phyloP scores from a whole-genome alignment of 2,329 filamentous ascomycete species.

The Thielaviopsis cerberus region DNA sequence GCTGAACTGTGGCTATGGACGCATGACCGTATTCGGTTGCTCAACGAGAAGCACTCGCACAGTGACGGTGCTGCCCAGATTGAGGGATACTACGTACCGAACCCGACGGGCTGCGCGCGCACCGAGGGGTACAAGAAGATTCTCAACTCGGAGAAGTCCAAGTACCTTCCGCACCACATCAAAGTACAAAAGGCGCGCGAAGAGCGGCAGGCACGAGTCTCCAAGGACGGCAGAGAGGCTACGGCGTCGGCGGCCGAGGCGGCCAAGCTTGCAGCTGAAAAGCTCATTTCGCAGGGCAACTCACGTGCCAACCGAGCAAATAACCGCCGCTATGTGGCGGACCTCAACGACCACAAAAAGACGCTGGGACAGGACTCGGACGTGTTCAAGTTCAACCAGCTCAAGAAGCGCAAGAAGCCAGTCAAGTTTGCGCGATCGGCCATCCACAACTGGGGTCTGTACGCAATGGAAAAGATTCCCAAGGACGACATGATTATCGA shows the following conservation, averaged over 20 bases:
- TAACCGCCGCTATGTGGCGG: slow-evolving; percentile 82
- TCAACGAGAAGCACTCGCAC: slow-evolving; percentile 24
- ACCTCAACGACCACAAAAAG: slow-evolving; percentile 89
- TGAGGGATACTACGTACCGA: slow-evolving; percentile 63
- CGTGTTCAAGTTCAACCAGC: slow-evolving; percentile 90
- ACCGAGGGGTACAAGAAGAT: slow-evolving; percentile 94
- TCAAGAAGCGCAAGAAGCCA: slow-evolving; percentile 98
- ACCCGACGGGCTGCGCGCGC: slow-evolving; percentile 65
- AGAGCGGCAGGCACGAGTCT: slow-evolving; percentile 63
- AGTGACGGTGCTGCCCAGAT: slow-evolving; percentile 19
- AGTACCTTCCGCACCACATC: slow-evolving; percentile 93
- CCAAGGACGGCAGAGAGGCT: slow-evolving; percentile 47
- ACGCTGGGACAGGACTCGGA: slow-evolving; percentile 68
- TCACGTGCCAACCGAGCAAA: slow-evolving; percentile 89
- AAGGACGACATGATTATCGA: slow-evolving; percentile 99
- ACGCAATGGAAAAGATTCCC: slow-evolving; percentile 90
- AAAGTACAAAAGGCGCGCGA: slow-evolving; percentile 84
- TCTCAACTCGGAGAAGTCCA: slow-evolving; percentile 89
- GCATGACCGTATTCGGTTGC: slow-evolving; percentile 34
- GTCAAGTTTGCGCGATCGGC: slow-evolving; percentile 95
- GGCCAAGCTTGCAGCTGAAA: slow-evolving; percentile 57
- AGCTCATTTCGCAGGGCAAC: slow-evolving; percentile 67
- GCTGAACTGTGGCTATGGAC: slow-evolving; percentile 39
- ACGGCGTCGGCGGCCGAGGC: slow-evolving; percentile 49
- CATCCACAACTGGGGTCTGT: slow-evolving; percentile 97